Base-by-base conservation (phyloP, 371 early-diverging fungal genomes). In the Neoconidiobolus thromboides region DNA sequence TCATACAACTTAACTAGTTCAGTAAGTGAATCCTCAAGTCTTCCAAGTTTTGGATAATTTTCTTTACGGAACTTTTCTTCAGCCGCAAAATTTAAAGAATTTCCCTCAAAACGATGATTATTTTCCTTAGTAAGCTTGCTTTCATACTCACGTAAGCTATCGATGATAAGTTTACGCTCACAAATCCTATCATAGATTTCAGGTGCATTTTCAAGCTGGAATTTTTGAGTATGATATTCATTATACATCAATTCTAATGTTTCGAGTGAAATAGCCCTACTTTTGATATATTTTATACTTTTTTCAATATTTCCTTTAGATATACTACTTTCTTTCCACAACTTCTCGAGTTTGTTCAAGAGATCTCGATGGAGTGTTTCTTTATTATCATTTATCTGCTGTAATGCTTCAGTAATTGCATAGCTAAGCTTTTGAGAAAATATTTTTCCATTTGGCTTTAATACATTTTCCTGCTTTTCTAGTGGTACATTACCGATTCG, bases 141-240 rank as follows among this genome's bases (percentile, higher is more conserved):
- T 14, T 55, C 55, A 14, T 37, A 55, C 55, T 55, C 55, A 41
- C 55, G 55, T 14, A 55, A 41, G 38, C 40, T 55, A 14, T 55
- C 55, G 55, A 55, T 55, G 41, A 55, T 37, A 40, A 7, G 9
- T 41, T 55, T 55, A 41, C 55, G 55, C 5, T 41, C 12, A 3
- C 14, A 9, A 40, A 55, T 55, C 37, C 14, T 55, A 9, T 3
- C 3, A 14, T 37, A 55, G 9, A 55, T 55, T 5, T 55, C 55
- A 14, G 55, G 55, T n/a, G 55, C 55, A 6, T 55, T 15, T 15
- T 37, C 42, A n/a, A 55, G 9, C 40, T 55, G 55, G 55, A 38
- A 55, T 42, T 55, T 37, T 10, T 37, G 40, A 3, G 6, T 12
- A 12, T 12, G 38, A 41, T 55, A 41, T 7, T 55, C 55, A 10